Evolutionary conservation across 176 grass and related monocot genomes (phyloP).

Genomic region (Zoysia japonica): DNA sequence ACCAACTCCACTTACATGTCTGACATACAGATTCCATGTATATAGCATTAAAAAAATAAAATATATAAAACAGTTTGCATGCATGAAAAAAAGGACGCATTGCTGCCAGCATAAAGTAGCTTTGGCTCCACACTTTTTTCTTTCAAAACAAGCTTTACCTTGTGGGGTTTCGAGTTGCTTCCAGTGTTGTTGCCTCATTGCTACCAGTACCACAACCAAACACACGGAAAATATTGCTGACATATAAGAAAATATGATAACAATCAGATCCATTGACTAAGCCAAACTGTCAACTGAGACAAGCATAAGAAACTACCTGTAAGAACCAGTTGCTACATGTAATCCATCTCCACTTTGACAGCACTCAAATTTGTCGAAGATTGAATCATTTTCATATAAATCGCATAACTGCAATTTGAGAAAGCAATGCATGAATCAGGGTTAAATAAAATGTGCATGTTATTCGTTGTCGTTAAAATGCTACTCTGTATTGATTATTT

Average conservation of each 20-base stretch:
- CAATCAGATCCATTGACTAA: slow-evolving; percentile 32
- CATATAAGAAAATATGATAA: slow-evolving; percentile 34
- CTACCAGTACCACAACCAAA: slow-evolving; percentile 63
- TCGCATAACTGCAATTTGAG: slow-evolving; percentile 80
- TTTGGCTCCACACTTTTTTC: slow-evolving; percentile 22
- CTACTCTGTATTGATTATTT: not conserved
- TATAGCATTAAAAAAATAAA: not conserved
- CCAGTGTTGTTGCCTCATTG: slow-evolving; percentile 73
- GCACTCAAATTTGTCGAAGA: slow-evolving; percentile 99
- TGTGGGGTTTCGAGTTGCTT: slow-evolving; percentile 92
- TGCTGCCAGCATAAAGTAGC: not conserved
- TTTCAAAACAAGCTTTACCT: slow-evolving; percentile 56
- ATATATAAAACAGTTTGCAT: slow-evolving; percentile 17
- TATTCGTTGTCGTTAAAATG: slow-evolving; percentile 22
- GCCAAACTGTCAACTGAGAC: slow-evolving; percentile 29
- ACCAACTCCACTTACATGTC: slow-evolving; percentile 11
- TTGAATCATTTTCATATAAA: slow-evolving; percentile 98
- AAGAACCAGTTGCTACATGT: slow-evolving; percentile 89
- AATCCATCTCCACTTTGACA: slow-evolving; percentile 92
- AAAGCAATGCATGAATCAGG: slow-evolving; percentile 38
- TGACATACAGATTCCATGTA: not conserved
- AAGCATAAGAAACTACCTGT: slow-evolving; percentile 59
- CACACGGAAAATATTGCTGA: slow-evolving; percentile 89
- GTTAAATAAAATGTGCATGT: slow-evolving; percentile 9
- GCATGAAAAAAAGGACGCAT: not conserved